Percentiles rank a stretch among this genome's conserved stretches.
phyloP scores from a whole-genome alignment of 2,329 filamentous ascomycete genomes.

The Penicillium sumatraense region DNA sequence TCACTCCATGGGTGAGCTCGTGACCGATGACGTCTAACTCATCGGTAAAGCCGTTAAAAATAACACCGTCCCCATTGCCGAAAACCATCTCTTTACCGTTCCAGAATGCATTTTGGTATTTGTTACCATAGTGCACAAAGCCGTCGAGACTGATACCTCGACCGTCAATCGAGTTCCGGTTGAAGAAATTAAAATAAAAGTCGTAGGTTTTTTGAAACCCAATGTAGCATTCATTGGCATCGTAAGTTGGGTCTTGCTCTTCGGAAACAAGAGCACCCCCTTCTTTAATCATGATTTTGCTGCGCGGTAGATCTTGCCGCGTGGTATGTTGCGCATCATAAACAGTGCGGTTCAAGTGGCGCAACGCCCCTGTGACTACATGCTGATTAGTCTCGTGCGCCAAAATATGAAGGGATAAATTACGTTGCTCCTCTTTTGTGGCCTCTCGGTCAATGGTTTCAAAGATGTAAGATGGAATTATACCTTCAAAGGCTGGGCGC shows the following conservation, averaged over 20 bases:
- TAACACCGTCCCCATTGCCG: slow-evolving; percentile 58
- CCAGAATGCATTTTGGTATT: slow-evolving; percentile 60
- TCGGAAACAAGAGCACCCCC: background rate
- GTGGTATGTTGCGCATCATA: slow-evolving; percentile 6
- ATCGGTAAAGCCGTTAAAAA: slow-evolving; percentile 56
- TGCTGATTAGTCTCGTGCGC: background rate
- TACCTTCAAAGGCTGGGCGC: slow-evolving; percentile 6
- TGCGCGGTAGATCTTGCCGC: background rate
- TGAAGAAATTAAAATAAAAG: slow-evolving; percentile 3
- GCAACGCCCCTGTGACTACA: background rate
- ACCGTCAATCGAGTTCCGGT: slow-evolving; percentile 55
- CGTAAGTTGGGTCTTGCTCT: background rate
- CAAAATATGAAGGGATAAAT: background rate
- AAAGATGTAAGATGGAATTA: slow-evolving; percentile 6
- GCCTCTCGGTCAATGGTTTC: slow-evolving; percentile 9
- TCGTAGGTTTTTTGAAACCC: slow-evolving; percentile 5
- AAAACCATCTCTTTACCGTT: slow-evolving; percentile 53
- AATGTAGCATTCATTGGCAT: slow-evolving; percentile 4
- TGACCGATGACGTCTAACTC: slow-evolving; percentile 63
- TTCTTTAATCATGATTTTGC: slow-evolving; percentile 8
- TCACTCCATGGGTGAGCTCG: slow-evolving; percentile 35
- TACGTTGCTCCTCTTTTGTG: slow-evolving; percentile 2
- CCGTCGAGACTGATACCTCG: slow-evolving; percentile 55
- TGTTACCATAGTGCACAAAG: slow-evolving; percentile 56
- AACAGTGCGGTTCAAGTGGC: slow-evolving; percentile 1